Percentiles rank a stretch among this genome's conserved stretches.
phyloP scores from a whole-genome alignment of 2,329 filamentous ascomycete genomes.

The Microdochium nivale region DNA sequence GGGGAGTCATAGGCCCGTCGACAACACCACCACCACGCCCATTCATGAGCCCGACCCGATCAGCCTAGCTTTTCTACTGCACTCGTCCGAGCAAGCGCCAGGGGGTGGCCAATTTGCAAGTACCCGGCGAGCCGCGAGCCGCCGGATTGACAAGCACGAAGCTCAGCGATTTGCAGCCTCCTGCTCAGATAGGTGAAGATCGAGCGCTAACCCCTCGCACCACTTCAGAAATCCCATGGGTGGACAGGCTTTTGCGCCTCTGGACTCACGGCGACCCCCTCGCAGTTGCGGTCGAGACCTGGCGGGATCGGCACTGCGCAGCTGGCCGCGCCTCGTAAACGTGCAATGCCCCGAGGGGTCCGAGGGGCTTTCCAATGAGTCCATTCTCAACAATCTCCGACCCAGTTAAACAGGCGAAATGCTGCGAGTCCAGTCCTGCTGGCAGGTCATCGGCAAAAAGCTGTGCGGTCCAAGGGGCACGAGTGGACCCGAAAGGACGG shows the following conservation, averaged over 20 bases:
- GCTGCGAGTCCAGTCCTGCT: not conserved
- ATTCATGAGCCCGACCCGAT: not conserved
- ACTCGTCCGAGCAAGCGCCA: not conserved
- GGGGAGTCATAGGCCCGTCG: not conserved
- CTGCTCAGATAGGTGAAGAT: not conserved
- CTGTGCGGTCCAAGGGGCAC: no score
- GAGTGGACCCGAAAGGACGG: no score
- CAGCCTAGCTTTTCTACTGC: not conserved
- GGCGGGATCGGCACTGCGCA: not conserved
- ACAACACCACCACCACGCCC: not conserved
- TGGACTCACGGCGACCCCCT: not conserved
- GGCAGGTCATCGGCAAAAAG: no score
- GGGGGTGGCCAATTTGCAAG: not conserved
- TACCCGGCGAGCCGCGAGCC: not conserved
- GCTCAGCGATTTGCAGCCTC: not conserved
- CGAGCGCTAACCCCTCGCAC: not conserved
- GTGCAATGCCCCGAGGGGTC: no score
- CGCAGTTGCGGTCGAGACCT: not conserved
- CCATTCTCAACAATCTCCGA: not conserved
- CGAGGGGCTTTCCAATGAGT: no score
- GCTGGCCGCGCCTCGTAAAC: not conserved
- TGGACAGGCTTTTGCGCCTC: not conserved
- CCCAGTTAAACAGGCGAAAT: not conserved
- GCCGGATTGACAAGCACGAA: not conserved
- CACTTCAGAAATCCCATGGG: not conserved